Conservation (phyloP, 257 asterid species). For the Solanum chmielewskii region DNA sequence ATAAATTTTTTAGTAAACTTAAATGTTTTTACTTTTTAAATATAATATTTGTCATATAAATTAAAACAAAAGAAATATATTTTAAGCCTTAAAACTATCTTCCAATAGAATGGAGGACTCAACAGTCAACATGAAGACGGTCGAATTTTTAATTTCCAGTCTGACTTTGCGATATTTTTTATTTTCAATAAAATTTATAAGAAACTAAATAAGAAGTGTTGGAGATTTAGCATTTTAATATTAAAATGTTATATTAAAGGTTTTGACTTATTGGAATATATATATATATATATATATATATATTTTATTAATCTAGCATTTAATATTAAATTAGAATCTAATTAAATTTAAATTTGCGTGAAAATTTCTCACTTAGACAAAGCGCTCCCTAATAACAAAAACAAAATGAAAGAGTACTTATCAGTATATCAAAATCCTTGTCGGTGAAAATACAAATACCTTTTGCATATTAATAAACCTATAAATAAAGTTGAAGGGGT, state of each 20-base stretch:
- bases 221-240: neutral
- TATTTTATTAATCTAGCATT: no score
- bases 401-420: rapidly evolving
- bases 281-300: neutral
- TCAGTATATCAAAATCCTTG: rapidly evolving
- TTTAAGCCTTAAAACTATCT: no score
- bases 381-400: rapidly evolving
- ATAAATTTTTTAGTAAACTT: no score
- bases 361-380: rapidly evolving
- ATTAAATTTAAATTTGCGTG: no score
- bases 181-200: no score
- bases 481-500: neutral
- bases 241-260: neutral
- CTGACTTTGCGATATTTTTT: neutral
- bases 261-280: neutral
- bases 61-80: rapidly evolving
- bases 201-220: neutral
- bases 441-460: neutral
- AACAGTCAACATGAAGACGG: neutral
- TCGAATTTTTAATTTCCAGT: neutral
- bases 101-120: no score
- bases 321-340: no score
- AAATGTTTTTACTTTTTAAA: rapidly evolving
- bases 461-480: neutral
- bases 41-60: no score